A percentile compares a stretch with the other conserved stretches of the same genome.
phyloP scores from a whole-genome alignment of 148 eudicot species.

The Vaccinium corymbosum region DNA sequence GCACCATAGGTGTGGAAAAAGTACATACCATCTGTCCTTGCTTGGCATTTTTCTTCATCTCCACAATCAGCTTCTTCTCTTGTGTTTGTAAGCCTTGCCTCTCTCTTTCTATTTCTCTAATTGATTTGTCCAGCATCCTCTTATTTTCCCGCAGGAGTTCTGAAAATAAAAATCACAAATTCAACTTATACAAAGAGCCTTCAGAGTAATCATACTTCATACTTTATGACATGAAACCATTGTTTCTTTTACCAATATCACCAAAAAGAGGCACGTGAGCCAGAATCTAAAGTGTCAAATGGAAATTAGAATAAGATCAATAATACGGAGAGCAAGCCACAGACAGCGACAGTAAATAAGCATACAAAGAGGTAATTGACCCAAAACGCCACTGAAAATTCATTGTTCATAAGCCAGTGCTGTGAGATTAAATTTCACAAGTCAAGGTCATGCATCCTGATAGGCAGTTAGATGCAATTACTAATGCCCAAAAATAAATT shows the following conservation, averaged over 20 bases:
- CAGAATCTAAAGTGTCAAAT: not conserved
- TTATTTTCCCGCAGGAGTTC: conserved; percentile 96
- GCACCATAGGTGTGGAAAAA: not conserved
- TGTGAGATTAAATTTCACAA: not conserved
- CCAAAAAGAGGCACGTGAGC: not conserved
- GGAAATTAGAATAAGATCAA: not conserved
- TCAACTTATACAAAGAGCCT: not conserved
- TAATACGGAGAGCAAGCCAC: not conserved
- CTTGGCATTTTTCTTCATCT: conserved; percentile 97
- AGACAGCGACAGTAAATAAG: not conserved
- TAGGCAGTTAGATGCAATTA: not conserved
- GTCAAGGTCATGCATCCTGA: not conserved
- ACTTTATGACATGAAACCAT: not conserved
- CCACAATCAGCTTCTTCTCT: conserved; percentile 87
- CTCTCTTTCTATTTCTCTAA: conserved; percentile 94
- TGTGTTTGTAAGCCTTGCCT: conserved; percentile 93
- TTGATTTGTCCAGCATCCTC: conserved; percentile 95
- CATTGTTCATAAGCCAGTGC: not conserved
- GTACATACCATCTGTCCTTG: conserved; percentile 96
- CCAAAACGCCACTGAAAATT: not conserved
- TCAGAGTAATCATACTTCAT: not conserved
- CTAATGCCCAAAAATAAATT: not conserved
- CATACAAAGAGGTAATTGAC: not conserved
- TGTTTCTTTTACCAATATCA: not conserved
- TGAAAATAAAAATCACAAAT: conserved; percentile 28